phyloP scores from a whole-genome alignment of 805 yeast genomes.

The Candida sonorensis region DNA sequence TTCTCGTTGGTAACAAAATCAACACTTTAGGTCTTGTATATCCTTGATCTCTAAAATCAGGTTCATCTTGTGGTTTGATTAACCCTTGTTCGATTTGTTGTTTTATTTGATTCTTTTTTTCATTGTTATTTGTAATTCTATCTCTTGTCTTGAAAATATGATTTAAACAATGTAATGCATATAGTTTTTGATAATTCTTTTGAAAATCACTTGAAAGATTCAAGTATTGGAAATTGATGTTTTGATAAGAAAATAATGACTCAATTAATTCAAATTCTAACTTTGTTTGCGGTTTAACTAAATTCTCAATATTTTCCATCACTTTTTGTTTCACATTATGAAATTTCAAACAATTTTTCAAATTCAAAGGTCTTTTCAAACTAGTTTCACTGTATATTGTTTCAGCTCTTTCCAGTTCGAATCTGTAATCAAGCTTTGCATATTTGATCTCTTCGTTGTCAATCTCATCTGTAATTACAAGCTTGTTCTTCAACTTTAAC shows the following conservation, averaged over 20 bases:
- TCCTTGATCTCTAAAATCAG: slow-evolving; percentile 85
- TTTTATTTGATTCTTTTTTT: slow-evolving; percentile 39
- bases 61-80: slow-evolving; percentile 29
- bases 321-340: slow-evolving; percentile 43
- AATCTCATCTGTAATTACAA: slow-evolving; percentile 4
- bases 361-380: slow-evolving; percentile 7
- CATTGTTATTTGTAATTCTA: slow-evolving; percentile 70
- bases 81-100: slow-evolving; percentile 30
- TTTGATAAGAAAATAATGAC: slow-evolving; percentile 68
- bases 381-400: too few species aligned
- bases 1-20: slow-evolving; percentile 77
- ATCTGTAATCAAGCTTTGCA: slow-evolving; percentile 27
- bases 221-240: slow-evolving; percentile 50
- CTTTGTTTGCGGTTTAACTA: slow-evolving; percentile 26
- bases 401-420: too few species aligned
- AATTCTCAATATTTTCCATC: slow-evolving; percentile 28
- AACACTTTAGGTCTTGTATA: slow-evolving; percentile 89
- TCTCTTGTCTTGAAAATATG: slow-evolving; percentile 87
- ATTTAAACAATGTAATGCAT: slow-evolving; percentile 67
- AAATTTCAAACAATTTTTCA: slow-evolving; percentile 14
- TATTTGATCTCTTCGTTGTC: slow-evolving; percentile 27
- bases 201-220: slow-evolving; percentile 35
- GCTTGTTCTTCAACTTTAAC: slow-evolving; percentile 10
- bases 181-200: slow-evolving; percentile 47
- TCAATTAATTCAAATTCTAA: slow-evolving; percentile 50